phyloP scores from a whole-genome alignment of 2,329 filamentous ascomycete species.

The Penicillium brevicompactum region DNA sequence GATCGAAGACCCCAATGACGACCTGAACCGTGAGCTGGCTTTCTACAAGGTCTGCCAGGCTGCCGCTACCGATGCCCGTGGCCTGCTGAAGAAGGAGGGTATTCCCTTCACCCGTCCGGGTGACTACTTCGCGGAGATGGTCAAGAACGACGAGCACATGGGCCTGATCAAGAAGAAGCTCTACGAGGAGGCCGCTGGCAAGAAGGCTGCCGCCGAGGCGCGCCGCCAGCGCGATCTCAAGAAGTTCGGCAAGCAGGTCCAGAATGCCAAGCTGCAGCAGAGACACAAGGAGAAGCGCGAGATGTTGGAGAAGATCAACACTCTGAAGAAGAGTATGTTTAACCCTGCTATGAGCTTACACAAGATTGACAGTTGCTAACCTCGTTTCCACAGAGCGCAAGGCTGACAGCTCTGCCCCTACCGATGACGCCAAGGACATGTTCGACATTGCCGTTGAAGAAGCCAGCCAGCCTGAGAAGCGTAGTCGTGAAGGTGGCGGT shows the following conservation, averaged over 20 bases:
- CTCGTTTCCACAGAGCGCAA: conserved; percentile 69
- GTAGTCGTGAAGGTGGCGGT: conserved; percentile 44
- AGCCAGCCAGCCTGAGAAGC: conserved; percentile 59
- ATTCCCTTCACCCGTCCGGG: conserved; percentile 83
- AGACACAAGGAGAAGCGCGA: conserved; percentile 88
- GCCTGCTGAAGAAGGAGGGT: conserved; percentile 76
- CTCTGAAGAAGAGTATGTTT: conserved; percentile 89
- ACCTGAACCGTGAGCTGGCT: conserved; percentile 86
- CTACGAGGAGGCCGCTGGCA: conserved; percentile 84
- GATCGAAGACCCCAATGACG: conserved; percentile 84
- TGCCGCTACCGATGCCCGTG: conserved; percentile 72
- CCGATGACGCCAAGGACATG: conserved; percentile 73
- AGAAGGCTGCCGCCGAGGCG: conserved; percentile 90
- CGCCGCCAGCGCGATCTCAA: conserved; percentile 91
- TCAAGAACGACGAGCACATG: conserved; percentile 98
- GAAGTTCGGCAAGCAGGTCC: conserved; percentile 99
- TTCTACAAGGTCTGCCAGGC: conserved; percentile 90
- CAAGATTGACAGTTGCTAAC: conserved; percentile 25
- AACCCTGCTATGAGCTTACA: neutral
- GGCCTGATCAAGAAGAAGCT: conserved; percentile 92
- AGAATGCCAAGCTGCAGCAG: conserved; percentile 94
- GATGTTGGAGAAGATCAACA: conserved; percentile 92
- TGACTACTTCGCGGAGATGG: conserved; percentile 99
- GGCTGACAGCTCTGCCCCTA: conserved; percentile 62
- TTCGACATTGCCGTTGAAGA: conserved; percentile 89